Evolutionary conservation across 768 basidiomycete genomes (phyloP).

Genomic region (Mycena indigotica): DNA sequence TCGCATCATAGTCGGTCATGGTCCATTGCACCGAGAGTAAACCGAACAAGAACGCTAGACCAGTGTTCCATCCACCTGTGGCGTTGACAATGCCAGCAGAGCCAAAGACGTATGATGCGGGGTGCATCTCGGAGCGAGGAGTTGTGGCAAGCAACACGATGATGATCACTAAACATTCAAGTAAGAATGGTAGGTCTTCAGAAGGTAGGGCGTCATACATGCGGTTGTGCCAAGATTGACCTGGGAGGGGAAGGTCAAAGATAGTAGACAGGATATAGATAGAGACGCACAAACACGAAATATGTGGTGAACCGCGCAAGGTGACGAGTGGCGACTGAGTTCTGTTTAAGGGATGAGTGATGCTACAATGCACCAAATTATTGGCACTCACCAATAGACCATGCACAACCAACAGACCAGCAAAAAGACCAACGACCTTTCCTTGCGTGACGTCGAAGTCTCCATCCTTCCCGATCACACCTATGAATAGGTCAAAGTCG

Average conservation of each 20-base stretch:
- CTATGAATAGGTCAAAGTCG: background rate
- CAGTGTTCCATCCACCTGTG: constrained; percentile 78
- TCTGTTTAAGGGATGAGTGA: constrained; percentile 38
- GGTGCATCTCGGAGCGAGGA: constrained; percentile 74
- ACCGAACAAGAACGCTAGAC: constrained; percentile 83
- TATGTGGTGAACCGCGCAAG: constrained; percentile 73
- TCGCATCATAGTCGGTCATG: constrained; percentile 78
- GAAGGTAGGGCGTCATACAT: constrained; percentile 38
- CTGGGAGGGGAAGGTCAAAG: background rate
- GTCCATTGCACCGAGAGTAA: constrained; percentile 88
- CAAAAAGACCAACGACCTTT: constrained; percentile 78
- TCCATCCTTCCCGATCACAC: constrained; percentile 61
- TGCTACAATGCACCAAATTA: background rate
- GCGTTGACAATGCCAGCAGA: constrained; percentile 72
- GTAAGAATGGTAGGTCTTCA: background rate
- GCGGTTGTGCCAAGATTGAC: constrained; percentile 82
- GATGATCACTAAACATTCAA: constrained; percentile 70
- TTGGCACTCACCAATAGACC: constrained; percentile 58
- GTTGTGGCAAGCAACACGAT: constrained; percentile 81
- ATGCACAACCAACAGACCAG: constrained; percentile 74
- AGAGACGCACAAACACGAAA: constrained; percentile 63
- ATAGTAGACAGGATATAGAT: background rate
- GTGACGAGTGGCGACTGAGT: constrained; percentile 73
- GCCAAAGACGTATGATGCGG: constrained; percentile 80
- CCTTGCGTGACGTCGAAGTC: constrained; percentile 62